A percentile compares a stretch with the other conserved stretches of the same genome.
These are phyloP conservation scores for Mycena haematopus DNA, from an alignment of 768 basidiomycete genomes.

Conservation along the genomic window DNA sequence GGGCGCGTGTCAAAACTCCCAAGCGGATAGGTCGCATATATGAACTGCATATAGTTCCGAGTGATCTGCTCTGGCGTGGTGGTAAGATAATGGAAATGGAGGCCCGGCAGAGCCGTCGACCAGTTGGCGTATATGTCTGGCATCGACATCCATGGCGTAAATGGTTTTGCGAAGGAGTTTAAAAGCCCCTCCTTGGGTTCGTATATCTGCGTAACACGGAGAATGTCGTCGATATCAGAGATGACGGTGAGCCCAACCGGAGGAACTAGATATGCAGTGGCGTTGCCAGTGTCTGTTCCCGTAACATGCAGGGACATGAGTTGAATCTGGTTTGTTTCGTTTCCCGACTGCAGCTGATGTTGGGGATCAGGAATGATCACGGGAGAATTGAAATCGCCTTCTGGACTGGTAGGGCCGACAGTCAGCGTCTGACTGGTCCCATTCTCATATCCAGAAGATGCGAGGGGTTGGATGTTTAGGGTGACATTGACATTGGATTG, in stretches of 20 bases:
- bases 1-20: constrained; percentile 41
- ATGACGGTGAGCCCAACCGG: constrained; percentile 38
- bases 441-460: constrained; percentile 7
- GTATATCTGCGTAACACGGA: constrained; percentile 42
- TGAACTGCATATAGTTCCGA: constrained; percentile 40
- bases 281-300: constrained; percentile 31
- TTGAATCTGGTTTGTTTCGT: constrained; percentile 12
- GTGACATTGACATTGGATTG: constrained; percentile 18
- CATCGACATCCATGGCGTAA: constrained; percentile 37
- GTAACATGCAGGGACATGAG: constrained; percentile 3
- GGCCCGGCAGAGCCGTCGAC: constrained; percentile 31
- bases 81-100: constrained; percentile 43
- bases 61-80: constrained; percentile 42
- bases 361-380: constrained; percentile 12
- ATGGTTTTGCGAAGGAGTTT: constrained; percentile 40
- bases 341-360: constrained; percentile 3
- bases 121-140: constrained; percentile 38
- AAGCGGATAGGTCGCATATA: constrained; percentile 38
- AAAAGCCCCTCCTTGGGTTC: constrained; percentile 38
- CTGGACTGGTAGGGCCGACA: constrained; percentile 17
- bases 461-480: constrained; percentile 2
- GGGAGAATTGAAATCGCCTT: constrained; percentile 18
- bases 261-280: constrained; percentile 39
- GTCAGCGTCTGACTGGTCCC: constrained; percentile 20
- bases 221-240: constrained; percentile 43